Percentiles rank a stretch among this genome's conserved stretches.
Evolutionary conservation across 2,329 filamentous ascomycete genomes (phyloP).

Genomic region (Hypocrella siamensis): DNA sequence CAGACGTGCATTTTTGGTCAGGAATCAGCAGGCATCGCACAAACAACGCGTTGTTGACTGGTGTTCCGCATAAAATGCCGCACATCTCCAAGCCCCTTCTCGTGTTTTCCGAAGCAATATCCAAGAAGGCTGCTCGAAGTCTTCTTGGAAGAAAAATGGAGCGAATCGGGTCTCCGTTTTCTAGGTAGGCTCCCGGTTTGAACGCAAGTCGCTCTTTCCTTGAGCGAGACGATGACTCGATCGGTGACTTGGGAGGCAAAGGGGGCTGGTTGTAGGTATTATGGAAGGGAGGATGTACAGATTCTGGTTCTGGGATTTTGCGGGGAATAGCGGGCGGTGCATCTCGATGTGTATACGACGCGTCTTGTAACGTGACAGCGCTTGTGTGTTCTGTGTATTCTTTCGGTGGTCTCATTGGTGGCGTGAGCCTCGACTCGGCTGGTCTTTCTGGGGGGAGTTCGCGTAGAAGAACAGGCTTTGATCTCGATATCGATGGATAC

Average conservation of each 20-base stretch:
- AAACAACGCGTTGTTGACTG: constrained; percentile 88
- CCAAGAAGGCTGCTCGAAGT: constrained; percentile 60
- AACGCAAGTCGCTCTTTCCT: constrained; percentile 48
- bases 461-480: constrained; percentile 31
- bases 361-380: neutral
- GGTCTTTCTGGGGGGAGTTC: constrained; percentile 6
- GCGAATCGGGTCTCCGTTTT: constrained; percentile 74
- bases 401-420: constrained; percentile 18
- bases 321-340: too few relatives aligned
- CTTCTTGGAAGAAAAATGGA: constrained; percentile 72
- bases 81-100: constrained; percentile 77
- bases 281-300: neutral
- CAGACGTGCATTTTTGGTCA: constrained; percentile 74
- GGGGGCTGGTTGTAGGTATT: constrained; percentile 5
- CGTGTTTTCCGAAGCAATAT: constrained; percentile 63
- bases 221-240: constrained; percentile 11
- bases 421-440: constrained; percentile 7
- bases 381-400: constrained; percentile 6
- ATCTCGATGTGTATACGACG: too few relatives aligned
- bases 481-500: constrained; percentile 41
- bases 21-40: constrained; percentile 80
- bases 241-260: constrained; percentile 14
- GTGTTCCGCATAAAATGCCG: constrained; percentile 79
- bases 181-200: constrained; percentile 69
- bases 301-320: neutral